Evolutionary conservation across 2,329 filamentous ascomycete species (phyloP).

Genomic region (Bipolaris zeicola): DNA sequence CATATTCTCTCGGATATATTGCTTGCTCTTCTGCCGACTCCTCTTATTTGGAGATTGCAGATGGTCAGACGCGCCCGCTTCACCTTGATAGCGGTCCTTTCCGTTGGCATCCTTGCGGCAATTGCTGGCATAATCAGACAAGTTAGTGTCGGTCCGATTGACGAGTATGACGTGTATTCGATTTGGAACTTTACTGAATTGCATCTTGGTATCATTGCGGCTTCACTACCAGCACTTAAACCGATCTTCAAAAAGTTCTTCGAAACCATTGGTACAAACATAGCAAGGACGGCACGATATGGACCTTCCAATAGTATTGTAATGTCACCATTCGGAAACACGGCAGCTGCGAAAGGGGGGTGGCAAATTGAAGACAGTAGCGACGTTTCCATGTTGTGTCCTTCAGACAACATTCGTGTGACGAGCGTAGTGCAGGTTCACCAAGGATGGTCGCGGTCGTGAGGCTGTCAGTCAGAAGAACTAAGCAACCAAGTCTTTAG

Average conservation of each 20-base stretch:
- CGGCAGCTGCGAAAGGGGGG: background rate
- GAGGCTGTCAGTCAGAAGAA: background rate
- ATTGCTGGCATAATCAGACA: constrained; percentile 53
- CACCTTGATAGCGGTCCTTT: constrained; percentile 45
- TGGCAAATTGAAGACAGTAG: background rate
- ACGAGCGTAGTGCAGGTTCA: background rate
- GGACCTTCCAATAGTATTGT: background rate
- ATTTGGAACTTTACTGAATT: constrained; percentile 56
- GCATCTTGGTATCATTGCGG: constrained; percentile 52
- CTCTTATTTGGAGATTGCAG: constrained; percentile 52
- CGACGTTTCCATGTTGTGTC: background rate
- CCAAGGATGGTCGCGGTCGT: background rate
- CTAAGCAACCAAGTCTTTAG: no score
- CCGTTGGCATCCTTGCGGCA: constrained; percentile 51
- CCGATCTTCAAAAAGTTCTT: constrained; percentile 35
- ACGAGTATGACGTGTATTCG: constrained; percentile 45
- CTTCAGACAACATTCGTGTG: background rate
- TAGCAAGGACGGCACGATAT: background rate
- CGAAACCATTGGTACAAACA: constrained; percentile 14
- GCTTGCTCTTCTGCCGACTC: constrained; percentile 52
- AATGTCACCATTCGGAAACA: background rate
- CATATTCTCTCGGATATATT: constrained; percentile 51
- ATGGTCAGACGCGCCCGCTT: constrained; percentile 52
- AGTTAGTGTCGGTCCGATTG: constrained; percentile 44
- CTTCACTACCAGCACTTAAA: constrained; percentile 50